These are phyloP conservation scores for Pelargonium fulgidum DNA, from an alignment of 441 rosid species.

Conservation along the genomic window DNA sequence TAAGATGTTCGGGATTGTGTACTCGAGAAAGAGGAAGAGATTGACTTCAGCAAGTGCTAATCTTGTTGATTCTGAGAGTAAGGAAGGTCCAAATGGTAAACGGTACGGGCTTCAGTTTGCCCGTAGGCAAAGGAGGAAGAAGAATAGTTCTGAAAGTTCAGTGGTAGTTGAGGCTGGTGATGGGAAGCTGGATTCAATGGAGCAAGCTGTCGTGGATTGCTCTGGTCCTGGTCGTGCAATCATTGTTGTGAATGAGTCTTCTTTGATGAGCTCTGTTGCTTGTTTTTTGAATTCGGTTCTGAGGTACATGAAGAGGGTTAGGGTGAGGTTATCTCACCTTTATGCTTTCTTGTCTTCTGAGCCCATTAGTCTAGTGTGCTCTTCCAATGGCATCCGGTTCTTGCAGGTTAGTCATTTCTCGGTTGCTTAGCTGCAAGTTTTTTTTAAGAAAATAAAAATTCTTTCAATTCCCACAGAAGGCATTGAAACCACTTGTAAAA, in stretches of 20 bases:
- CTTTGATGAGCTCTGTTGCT: constrained; percentile 29
- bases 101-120: constrained; percentile 42
- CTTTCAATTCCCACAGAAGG: background rate
- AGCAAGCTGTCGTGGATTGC: background rate
- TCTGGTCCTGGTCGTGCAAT: background rate
- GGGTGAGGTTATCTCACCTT: constrained; percentile 41
- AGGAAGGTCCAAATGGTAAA: constrained; percentile 18
- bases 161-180: constrained; percentile 15
- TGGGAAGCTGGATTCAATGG: background rate
- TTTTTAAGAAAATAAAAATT: no score
- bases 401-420: constrained; percentile 29
- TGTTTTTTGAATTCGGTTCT: constrained; percentile 45
- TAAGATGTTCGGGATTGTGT: constrained; percentile 62
- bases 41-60: no score
- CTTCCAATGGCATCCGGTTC: constrained; percentile 54
- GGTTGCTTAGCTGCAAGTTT: constrained; percentile 4
- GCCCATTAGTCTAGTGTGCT: constrained; percentile 42
- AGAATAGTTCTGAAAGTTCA: constrained; percentile 1
- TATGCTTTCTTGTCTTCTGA: constrained; percentile 50
- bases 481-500: background rate
- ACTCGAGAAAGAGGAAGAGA: constrained; percentile 49
- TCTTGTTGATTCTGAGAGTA: no score
- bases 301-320: constrained; percentile 39
- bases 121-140: constrained; percentile 36
- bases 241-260: constrained; percentile 25